Evolutionary conservation across 805 yeast species (phyloP).

Genomic region (Pichia exigua): DNA sequence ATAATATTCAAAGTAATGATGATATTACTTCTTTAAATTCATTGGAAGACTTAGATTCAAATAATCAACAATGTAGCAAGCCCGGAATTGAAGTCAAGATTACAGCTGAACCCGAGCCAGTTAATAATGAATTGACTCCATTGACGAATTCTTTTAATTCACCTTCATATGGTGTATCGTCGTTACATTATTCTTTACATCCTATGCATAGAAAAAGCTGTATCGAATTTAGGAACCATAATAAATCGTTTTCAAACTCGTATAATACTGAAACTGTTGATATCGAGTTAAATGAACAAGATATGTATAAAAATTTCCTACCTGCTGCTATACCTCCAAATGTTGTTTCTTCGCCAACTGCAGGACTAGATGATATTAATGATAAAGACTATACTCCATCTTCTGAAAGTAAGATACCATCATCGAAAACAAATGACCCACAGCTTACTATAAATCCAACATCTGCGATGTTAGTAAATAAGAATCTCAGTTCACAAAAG

Average conservation of each 20-base stretch:
- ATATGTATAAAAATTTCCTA: constrained; percentile 1
- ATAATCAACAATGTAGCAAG: not conserved
- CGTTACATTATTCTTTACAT: constrained; percentile 11
- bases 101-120: not conserved
- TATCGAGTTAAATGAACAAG: constrained; percentile 33
- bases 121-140: constrained; percentile 10
- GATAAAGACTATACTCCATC: not conserved
- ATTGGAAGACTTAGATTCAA: not conserved
- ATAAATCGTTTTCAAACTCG: constrained; percentile 12
- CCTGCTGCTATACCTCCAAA: not conserved
- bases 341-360: constrained; percentile 1
- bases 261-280: constrained; percentile 43
- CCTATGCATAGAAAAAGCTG: constrained; percentile 18
- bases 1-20: not conserved
- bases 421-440: not conserved
- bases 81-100: not conserved
- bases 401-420: not conserved
- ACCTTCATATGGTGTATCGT: not conserved
- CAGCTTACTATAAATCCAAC: not conserved
- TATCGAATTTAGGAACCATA: constrained; percentile 22
- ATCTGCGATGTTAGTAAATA: not conserved
- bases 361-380: constrained; percentile 14
- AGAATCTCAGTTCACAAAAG: not conserved
- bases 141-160: not conserved
- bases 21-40: not conserved